phyloP scores from a whole-genome alignment of 495 filamentous ascomycete genomes.

The Penicillium soppii region DNA sequence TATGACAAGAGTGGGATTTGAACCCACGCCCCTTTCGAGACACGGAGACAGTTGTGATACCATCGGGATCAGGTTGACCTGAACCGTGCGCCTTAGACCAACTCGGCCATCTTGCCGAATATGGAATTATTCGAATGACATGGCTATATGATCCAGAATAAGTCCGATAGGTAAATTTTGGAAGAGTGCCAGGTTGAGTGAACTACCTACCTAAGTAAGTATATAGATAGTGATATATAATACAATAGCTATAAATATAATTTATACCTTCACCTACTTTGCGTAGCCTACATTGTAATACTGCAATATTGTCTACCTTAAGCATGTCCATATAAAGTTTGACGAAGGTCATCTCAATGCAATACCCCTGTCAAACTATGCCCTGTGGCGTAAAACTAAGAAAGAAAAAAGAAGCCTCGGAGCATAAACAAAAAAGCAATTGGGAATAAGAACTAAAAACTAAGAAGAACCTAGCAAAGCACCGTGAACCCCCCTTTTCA shows the following conservation, averaged over 20 bases:
- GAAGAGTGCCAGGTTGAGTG: too few species aligned
- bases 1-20: constrained; percentile 31
- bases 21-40: constrained; percentile 29
- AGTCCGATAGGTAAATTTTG: too few species aligned
- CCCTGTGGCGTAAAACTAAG: neutral
- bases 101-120: constrained; percentile 30
- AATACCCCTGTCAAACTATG: neutral
- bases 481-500: too few species aligned
- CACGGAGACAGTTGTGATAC: constrained; percentile 15
- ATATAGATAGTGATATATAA: too few species aligned
- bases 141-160: neutral
- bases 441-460: neutral
- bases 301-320: too few species aligned
- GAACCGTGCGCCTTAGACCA: constrained; percentile 33
- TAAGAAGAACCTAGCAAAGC: neutral
- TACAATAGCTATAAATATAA: too few species aligned
- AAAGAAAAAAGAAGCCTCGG: neutral
- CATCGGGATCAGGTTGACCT: constrained; percentile 25
- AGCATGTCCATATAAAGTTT: neutral
- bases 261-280: too few species aligned
- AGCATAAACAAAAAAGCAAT: neutral
- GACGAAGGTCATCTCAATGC: too few species aligned
- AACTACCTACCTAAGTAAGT: too few species aligned
- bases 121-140: neutral
- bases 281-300: too few species aligned